Evolutionary conservation across 345 rosid species (phyloP).

Genomic region (Euphorbia tirucalli): DNA sequence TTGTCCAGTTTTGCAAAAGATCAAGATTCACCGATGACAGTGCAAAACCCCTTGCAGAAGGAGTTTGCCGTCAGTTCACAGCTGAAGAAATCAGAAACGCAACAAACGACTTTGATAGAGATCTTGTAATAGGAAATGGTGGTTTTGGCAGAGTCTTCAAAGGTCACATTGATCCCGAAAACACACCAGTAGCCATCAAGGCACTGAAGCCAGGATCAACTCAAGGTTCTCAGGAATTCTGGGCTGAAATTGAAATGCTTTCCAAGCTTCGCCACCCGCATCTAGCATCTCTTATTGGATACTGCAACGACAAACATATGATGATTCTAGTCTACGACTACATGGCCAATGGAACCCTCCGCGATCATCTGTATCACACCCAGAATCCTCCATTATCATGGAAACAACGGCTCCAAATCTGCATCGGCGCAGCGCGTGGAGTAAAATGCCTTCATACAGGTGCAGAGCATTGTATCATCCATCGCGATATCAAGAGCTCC

Average conservation of each 20-base stretch:
- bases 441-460: slow-evolving; percentile 30
- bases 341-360: slow-evolving; percentile 35
- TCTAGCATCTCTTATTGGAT: slow-evolving; percentile 4
- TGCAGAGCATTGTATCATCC: slow-evolving; percentile 13
- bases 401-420: slow-evolving; percentile 34
- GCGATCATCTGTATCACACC: slow-evolving; percentile 34
- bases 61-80: slow-evolving; percentile 29
- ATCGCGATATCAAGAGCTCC: slow-evolving; percentile 18
- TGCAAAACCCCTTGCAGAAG: neutral
- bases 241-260: slow-evolving; percentile 37
- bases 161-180: neutral
- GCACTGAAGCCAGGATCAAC: slow-evolving; percentile 32
- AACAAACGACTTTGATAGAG: slow-evolving; percentile 28
- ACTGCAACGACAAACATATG: neutral
- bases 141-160: slow-evolving; percentile 36
- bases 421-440: slow-evolving; percentile 37
- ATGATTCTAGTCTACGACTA: slow-evolving; percentile 15
- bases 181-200: slow-evolving; percentile 13
- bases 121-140: slow-evolving; percentile 27
- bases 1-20: neutral
- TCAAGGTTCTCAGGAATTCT: slow-evolving; percentile 33
- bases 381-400: slow-evolving; percentile 20
- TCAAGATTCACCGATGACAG: neutral
- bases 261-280: slow-evolving; percentile 29
- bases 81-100: slow-evolving; percentile 31